These are phyloP conservation scores for Podospora tetraspora DNA, from an alignment of 495 filamentous ascomycete species.

Conservation along the genomic window DNA sequence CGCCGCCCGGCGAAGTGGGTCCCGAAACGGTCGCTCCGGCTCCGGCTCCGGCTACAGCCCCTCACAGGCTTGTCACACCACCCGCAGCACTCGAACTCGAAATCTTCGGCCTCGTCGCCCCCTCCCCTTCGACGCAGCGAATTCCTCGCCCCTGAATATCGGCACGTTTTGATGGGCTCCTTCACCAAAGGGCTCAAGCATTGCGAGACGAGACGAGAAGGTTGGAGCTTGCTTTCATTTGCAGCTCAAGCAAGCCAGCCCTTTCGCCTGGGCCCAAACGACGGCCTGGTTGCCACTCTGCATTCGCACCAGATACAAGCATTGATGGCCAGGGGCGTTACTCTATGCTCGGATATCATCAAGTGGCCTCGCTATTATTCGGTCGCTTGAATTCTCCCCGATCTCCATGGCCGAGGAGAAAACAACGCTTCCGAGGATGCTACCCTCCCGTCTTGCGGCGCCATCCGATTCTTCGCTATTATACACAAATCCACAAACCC, in stretches of 20 bases:
- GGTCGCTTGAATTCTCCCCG: not conserved
- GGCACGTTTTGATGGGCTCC: not conserved
- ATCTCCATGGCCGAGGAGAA: slow-evolving; percentile 1
- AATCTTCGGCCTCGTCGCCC: not conserved
- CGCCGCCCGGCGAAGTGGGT: not conserved
- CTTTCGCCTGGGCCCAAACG: not conserved
- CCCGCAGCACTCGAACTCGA: not conserved
- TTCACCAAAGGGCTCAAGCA: not conserved
- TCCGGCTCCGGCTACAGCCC: not conserved
- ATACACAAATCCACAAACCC: slow-evolving; percentile 23
- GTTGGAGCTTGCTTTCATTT: not conserved
- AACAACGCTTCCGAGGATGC: not conserved
- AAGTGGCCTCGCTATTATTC: not conserved
- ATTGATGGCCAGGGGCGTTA: not conserved
- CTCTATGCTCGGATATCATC: not conserved
- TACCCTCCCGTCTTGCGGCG: slow-evolving; percentile 1
- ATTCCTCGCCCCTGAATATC: not conserved
- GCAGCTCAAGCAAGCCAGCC: not conserved
- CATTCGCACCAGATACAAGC: not conserved
- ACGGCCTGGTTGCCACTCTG: not conserved
- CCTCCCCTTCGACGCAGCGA: not conserved
- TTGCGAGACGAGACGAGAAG: not conserved
- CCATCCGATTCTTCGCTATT: slow-evolving; percentile 16
- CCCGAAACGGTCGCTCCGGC: not conserved
- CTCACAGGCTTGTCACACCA: not conserved